Base-by-base conservation (phyloP, 2,329 filamentous ascomycete genomes). In the Cadophora gregata region DNA sequence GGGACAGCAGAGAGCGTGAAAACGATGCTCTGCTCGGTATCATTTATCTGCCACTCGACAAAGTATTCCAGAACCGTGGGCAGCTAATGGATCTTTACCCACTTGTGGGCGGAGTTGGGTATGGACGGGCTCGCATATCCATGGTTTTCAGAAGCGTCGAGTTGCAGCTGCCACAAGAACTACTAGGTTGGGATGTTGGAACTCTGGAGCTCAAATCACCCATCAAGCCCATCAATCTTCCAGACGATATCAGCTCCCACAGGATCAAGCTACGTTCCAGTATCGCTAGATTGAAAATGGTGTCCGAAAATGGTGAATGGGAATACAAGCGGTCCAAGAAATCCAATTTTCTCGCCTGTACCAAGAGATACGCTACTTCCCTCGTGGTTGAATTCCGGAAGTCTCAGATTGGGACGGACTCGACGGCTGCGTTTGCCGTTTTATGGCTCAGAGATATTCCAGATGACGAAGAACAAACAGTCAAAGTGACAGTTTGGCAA, bases 101-200 rank as follows among this genome's bases (percentile, higher is more conserved):
- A 0, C 77, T 93, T 2, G 83, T 87, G 6, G 91, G 91, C 3
- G 91, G 91, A 0, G 84, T 93, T n/a, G 91, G 90, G 3, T 91
- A 87, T 70, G 91, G 91, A 1, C 84, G 89, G 50, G 84, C 86
- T 47, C 82, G 90, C 12, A 83, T 93, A 64, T 92, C 89, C 19
- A 83, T 93, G 80, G 87, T 93, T 2, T 93, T 91, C 83, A 85
- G 91, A 53, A 90, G 88, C 64, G 83, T 93, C 2, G 84, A 89
- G 66, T 77, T 91, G 1, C 83, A 90, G 71, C 79, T 88, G 1
- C 87, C 88, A 1, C 80, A 77, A 6, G 82, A 86, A 60, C 77
- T 89, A 36, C 78, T 87, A 0, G 91, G 91, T 1, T 93, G 90
- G 89, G 87, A 91, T 27, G 90, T 88, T 64, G 91, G 90, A 5